Percentiles rank a stretch among this genome's conserved stretches.
phyloP scores from a whole-genome alignment of 169 alveolate species.

The Plasmodium reichenowi region DNA sequence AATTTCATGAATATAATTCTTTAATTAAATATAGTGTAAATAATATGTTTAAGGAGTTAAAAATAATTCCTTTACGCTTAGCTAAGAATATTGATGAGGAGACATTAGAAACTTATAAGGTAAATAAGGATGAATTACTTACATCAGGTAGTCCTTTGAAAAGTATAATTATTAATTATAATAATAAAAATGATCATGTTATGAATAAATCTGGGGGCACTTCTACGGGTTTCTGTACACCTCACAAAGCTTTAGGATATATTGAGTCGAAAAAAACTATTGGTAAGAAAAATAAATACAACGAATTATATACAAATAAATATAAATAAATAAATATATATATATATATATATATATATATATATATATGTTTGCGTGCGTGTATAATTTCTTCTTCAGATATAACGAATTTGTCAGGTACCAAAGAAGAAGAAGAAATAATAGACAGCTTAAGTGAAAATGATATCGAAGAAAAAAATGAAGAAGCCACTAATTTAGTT shows the following conservation, averaged over 20 bases:
- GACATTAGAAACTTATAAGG: conserved; percentile 21
- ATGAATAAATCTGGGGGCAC: background rate
- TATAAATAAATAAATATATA: background rate
- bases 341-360: background rate
- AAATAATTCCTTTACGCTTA: conserved; percentile 42
- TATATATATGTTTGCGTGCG: background rate
- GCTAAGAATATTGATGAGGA: conserved; percentile 41
- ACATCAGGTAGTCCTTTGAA: conserved; percentile 1
- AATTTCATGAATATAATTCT: conserved; percentile 70
- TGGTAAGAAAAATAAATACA: background rate
- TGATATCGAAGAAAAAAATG: conserved; percentile 51
- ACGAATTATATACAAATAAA: background rate
- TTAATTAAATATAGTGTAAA: conserved; percentile 57
- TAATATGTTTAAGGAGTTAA: conserved; percentile 58
- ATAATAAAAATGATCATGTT: background rate
- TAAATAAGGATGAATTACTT: conserved; percentile 19
- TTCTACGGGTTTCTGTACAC: conserved; percentile 38
- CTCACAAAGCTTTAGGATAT: conserved; percentile 48
- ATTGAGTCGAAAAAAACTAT: conserved; percentile 8
- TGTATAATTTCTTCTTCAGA: conserved; percentile 2
- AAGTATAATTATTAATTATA: background rate
- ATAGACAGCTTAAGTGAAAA: conserved; percentile 61
- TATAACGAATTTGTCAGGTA: background rate
- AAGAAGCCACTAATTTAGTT: conserved; percentile 61
- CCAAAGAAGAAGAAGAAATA: conserved; percentile 57